phyloP scores from a whole-genome alignment of 495 filamentous ascomycete species.

The Penicillium verhagenii region DNA sequence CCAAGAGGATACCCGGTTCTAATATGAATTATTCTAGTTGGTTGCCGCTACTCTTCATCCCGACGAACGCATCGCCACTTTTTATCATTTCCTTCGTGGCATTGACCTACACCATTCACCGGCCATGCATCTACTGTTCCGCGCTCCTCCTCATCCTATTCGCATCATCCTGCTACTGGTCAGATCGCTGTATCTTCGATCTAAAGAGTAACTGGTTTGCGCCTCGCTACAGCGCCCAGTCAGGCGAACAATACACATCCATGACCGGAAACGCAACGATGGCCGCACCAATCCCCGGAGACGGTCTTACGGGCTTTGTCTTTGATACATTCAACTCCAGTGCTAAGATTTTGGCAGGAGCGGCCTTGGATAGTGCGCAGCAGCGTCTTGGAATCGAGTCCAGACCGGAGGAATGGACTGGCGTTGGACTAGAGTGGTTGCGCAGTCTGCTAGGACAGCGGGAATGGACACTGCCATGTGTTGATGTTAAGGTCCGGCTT shows the following conservation, averaged over 20 bases:
- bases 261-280: slow-evolving; percentile 19
- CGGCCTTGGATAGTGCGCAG: slow-evolving; percentile 62
- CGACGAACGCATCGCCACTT: slow-evolving; percentile 73
- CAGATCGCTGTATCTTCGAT: slow-evolving; percentile 85
- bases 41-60: slow-evolving; percentile 47
- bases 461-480: slow-evolving; percentile 80
- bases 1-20: background rate
- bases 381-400: slow-evolving; percentile 33
- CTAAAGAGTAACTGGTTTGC: slow-evolving; percentile 81
- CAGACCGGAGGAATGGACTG: slow-evolving; percentile 63
- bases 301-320: slow-evolving; percentile 49
- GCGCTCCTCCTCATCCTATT: slow-evolving; percentile 86
- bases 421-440: slow-evolving; percentile 79
- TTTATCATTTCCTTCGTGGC: slow-evolving; percentile 91
- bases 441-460: slow-evolving; percentile 69
- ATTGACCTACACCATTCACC: slow-evolving; percentile 85
- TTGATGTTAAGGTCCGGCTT: slow-evolving; percentile 76
- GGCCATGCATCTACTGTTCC: slow-evolving; percentile 89
- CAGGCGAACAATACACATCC: slow-evolving; percentile 15
- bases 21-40: slow-evolving; percentile 21
- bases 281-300: slow-evolving; percentile 20
- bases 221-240: slow-evolving; percentile 50
- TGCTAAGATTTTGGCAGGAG: slow-evolving; percentile 61
- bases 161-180: slow-evolving; percentile 87
- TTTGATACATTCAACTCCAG: slow-evolving; percentile 67